These are phyloP conservation scores for Cryptococcus sp. DNA, from an alignment of 1,284 basidiomycete genomes.

Conservation along the genomic window DNA sequence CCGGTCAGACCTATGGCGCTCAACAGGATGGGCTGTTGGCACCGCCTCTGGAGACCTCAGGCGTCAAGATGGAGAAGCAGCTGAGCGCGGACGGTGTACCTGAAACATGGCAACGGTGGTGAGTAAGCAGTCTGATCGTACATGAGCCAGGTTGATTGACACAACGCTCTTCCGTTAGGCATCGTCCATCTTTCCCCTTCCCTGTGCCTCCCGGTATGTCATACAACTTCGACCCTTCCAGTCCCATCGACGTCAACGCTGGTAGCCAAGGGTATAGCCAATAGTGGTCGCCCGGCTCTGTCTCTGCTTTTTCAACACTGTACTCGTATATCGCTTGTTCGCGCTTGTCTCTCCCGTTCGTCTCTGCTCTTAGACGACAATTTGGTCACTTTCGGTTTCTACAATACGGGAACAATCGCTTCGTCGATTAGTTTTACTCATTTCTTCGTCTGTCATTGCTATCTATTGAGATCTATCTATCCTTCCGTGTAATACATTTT, in stretches of 20 bases:
- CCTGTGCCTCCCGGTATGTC: slow-evolving; percentile 30
- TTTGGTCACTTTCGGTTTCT: too few species aligned
- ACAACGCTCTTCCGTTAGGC: slow-evolving; percentile 20
- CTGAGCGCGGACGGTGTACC: slow-evolving; percentile 15
- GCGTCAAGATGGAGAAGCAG: slow-evolving; percentile 34
- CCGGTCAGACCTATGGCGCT: slow-evolving; percentile 7
- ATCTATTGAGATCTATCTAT: too few species aligned
- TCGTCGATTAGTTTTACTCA: too few species aligned
- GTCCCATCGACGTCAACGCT: slow-evolving; percentile 10
- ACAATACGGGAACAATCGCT: too few species aligned
- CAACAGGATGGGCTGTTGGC: slow-evolving; percentile 23
- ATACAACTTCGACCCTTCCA: slow-evolving; percentile 26
- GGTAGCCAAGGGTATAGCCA: slow-evolving; percentile 13
- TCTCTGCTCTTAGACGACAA: too few species aligned
- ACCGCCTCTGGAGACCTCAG: slow-evolving; percentile 20
- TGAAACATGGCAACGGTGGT: slow-evolving; percentile 42
- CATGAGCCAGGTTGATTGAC: background rate
- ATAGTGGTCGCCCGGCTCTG: background rate
- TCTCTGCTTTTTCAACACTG: too few species aligned
- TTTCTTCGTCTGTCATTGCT: too few species aligned
- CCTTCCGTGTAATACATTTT: too few species aligned
- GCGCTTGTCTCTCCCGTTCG: too few species aligned
- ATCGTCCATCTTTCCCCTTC: slow-evolving; percentile 48
- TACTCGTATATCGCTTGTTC: too few species aligned
- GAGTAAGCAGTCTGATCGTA: slow-evolving; percentile 12